These are phyloP conservation scores for Exutisphaerella laricina DNA, from an alignment of 2,329 filamentous ascomycete genomes.

Conservation along the genomic window DNA sequence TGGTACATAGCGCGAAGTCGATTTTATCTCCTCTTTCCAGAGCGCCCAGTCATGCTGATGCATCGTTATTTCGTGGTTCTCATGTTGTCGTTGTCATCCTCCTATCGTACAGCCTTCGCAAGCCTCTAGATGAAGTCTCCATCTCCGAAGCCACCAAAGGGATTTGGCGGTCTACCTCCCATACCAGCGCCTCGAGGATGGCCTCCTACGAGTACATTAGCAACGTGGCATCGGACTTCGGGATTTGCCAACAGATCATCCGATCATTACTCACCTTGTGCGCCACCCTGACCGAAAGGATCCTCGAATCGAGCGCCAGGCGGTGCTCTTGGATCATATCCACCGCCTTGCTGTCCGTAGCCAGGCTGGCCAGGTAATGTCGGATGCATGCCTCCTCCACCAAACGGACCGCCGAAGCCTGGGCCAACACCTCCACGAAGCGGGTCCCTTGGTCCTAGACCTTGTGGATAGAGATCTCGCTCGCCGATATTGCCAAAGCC, in stretches of 20 bases:
- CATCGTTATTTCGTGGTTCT: too few relatives aligned
- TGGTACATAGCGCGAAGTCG: too few relatives aligned
- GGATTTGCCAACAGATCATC: too few relatives aligned
- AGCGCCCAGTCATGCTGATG: too few relatives aligned
- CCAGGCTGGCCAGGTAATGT: conserved; percentile 78
- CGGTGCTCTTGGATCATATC: conserved; percentile 67
- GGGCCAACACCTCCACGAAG: conserved; percentile 58
- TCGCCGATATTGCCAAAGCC: conserved; percentile 61
- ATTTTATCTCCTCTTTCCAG: too few relatives aligned
- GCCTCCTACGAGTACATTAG: too few relatives aligned
- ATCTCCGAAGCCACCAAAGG: conserved; percentile 56
- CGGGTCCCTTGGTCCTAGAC: conserved; percentile 79
- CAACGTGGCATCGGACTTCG: too few relatives aligned
- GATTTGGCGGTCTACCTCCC: conserved; percentile 49
- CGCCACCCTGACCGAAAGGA: conserved; percentile 65
- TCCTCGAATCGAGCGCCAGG: conserved; percentile 92
- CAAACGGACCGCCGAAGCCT: conserved; percentile 48
- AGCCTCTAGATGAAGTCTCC: conserved; percentile 58
- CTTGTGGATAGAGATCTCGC: conserved; percentile 80
- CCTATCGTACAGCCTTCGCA: too few relatives aligned
- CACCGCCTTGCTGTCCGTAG: conserved; percentile 40
- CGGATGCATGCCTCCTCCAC: conserved; percentile 82
- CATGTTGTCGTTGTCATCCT: too few relatives aligned
- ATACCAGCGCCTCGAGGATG: conserved; percentile 43
- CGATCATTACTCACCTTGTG: too few relatives aligned